These are phyloP conservation scores for Cryptosporidium ubiquitum DNA, from an alignment of 169 alveolate species.

Conservation along the genomic window DNA sequence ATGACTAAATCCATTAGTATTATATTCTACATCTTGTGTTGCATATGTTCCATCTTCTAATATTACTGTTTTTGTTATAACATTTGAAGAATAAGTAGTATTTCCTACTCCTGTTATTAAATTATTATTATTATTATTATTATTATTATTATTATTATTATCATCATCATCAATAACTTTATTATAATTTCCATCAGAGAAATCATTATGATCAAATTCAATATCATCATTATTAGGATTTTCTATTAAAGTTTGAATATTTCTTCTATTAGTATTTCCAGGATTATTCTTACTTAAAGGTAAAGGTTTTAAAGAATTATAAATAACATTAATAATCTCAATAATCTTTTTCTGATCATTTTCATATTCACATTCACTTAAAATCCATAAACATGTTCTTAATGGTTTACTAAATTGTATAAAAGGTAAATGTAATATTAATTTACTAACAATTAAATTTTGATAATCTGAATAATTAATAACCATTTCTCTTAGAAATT, in stretches of 20 bases:
- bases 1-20: background rate
- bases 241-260: background rate
- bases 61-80: slow-evolving; percentile 88
- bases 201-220: no score
- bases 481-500: slow-evolving; percentile 54
- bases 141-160: background rate
- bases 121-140: background rate
- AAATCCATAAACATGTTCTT: slow-evolving; percentile 68
- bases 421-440: slow-evolving; percentile 1
- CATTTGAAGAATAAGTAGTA: background rate
- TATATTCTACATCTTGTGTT: slow-evolving; percentile 84
- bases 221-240: background rate
- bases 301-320: slow-evolving; percentile 21
- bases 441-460: background rate
- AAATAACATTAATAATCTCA: slow-evolving; percentile 9
- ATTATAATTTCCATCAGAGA: background rate
- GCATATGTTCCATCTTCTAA: slow-evolving; percentile 96
- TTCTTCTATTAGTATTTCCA: background rate
- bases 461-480: slow-evolving; percentile 18
- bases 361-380: slow-evolving; percentile 52
- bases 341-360: background rate
- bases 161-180: background rate
- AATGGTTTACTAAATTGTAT: slow-evolving; percentile 59
- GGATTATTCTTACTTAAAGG: background rate
- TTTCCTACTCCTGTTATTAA: background rate